A percentile compares a stretch with the other conserved stretches of the same genome.
Conservation (phyloP, 495 filamentous ascomycete species). For the Daldinia loculata region DNA sequence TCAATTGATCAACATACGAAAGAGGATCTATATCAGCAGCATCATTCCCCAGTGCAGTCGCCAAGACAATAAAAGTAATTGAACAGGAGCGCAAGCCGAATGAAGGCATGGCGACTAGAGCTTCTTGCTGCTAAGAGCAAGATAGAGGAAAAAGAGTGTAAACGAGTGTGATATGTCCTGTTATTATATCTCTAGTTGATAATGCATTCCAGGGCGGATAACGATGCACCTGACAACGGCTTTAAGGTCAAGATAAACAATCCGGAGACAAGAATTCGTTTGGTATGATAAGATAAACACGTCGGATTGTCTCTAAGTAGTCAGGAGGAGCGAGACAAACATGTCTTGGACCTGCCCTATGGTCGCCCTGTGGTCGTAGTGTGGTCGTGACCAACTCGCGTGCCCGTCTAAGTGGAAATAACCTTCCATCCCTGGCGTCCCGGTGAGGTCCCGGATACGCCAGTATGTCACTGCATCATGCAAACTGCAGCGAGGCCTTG, state of each 20-base stretch:
- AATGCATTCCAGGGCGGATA: constrained; percentile 30
- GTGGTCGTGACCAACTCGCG: constrained; percentile 33
- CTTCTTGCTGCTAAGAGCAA: constrained; percentile 9
- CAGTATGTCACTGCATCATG: constrained; percentile 33
- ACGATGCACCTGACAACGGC: neutral
- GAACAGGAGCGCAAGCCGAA: constrained; percentile 26
- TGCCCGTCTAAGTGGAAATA: constrained; percentile 25
- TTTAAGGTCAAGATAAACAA: constrained; percentile 12
- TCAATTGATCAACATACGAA: constrained; percentile 62
- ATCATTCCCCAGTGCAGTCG: constrained; percentile 18
- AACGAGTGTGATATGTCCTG: constrained; percentile 25
- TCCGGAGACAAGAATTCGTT: constrained; percentile 14
- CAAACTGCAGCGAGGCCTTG: constrained; percentile 26
- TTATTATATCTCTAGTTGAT: constrained; percentile 15
- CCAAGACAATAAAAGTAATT: constrained; percentile 23
- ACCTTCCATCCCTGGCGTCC: constrained; percentile 40
- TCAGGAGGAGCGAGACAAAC: constrained; percentile 25
- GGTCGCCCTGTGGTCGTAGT: neutral
- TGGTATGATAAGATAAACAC: constrained; percentile 27
- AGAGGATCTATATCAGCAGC: constrained; percentile 51
- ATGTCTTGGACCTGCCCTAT: constrained; percentile 34
- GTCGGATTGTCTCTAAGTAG: constrained; percentile 20
- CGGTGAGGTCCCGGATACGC: constrained; percentile 17
- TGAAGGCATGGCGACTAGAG: constrained; percentile 36
- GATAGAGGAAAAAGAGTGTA: constrained; percentile 12